phyloP scores from a whole-genome alignment of 176 grass and related monocot genomes.

The Avena sativa region DNA sequence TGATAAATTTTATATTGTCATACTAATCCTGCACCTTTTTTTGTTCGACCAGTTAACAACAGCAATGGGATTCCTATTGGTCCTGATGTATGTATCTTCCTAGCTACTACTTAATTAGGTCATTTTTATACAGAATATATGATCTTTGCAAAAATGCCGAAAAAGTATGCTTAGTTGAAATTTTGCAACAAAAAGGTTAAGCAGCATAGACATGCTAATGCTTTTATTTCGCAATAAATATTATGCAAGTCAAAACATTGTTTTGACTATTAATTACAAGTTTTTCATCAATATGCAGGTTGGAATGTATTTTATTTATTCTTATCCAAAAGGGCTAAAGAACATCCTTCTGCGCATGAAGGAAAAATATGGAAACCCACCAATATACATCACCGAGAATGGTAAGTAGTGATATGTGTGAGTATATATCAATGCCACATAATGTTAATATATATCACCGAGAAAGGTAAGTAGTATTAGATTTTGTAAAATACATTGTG shows the following conservation, averaged over 20 bases:
- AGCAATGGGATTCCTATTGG: not conserved
- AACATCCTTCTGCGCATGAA: conserved; percentile 36
- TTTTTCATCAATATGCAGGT: conserved; percentile 6
- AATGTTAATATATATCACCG: not conserved
- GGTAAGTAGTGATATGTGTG: conserved; percentile 13
- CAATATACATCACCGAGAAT: conserved; percentile 51
- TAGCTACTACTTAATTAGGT: not conserved
- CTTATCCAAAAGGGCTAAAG: conserved; percentile 35
- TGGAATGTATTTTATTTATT: not conserved
- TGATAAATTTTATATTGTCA: not conserved
- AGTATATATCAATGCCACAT: not conserved
- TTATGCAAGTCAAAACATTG: not conserved
- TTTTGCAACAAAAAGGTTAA: not conserved
- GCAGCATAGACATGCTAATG: not conserved
- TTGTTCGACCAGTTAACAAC: not conserved
- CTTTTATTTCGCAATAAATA: not conserved
- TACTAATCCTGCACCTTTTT: not conserved
- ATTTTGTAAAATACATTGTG: too few species aligned
- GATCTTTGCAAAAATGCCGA: not conserved
- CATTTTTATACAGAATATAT: not conserved
- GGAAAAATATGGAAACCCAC: conserved; percentile 46
- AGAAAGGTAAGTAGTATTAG: too few species aligned
- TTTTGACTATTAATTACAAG: not conserved
- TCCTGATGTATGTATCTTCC: conserved; percentile 1
- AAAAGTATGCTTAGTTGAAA: not conserved